Evolutionary conservation across 2,329 filamentous ascomycete genomes (phyloP).

Genomic region (Cercospora janseana): DNA sequence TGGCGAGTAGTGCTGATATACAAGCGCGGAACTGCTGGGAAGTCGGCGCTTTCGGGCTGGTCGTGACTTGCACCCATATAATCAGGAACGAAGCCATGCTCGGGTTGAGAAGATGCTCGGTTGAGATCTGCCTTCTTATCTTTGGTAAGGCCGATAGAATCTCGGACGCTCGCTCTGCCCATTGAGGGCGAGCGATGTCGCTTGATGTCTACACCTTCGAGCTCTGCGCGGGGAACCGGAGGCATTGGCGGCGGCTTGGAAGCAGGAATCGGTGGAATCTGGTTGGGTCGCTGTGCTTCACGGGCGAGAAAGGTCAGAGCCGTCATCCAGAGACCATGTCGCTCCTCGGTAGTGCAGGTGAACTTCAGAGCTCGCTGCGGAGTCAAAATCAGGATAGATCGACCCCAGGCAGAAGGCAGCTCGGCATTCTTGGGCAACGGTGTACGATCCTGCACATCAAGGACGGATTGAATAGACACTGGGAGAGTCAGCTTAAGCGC

Average conservation of each 20-base stretch:
- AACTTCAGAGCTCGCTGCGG: constrained; percentile 94
- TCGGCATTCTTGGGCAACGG: constrained; percentile 65
- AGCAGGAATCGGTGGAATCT: constrained; percentile 32
- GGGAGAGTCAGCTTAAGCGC: constrained; percentile 27
- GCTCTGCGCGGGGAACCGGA: constrained; percentile 28
- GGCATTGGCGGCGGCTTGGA: constrained; percentile 27
- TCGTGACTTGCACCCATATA: constrained; percentile 17
- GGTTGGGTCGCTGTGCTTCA: constrained; percentile 55
- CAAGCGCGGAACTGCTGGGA: constrained; percentile 70
- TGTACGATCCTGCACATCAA: constrained; percentile 95
- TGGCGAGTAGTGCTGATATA: constrained; percentile 60
- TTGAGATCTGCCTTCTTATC: constrained; percentile 42
- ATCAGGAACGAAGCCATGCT: constrained; percentile 12
- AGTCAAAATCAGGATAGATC: constrained; percentile 92
- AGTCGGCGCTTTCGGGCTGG: constrained; percentile 64
- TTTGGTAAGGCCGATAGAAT: constrained; percentile 88
- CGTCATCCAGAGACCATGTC: constrained; percentile 93
- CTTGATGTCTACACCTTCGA: constrained; percentile 34
- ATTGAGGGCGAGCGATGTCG: constrained; percentile 32
- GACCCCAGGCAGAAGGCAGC: constrained; percentile 63
- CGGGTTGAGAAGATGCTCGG: constrained; percentile 21
- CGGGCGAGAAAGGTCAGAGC: constrained; percentile 93
- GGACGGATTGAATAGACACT: constrained; percentile 93
- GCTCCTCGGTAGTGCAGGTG: constrained; percentile 75
- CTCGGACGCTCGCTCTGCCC: constrained; percentile 64